These are phyloP conservation scores for Pyrenochaeta sp. DNA, from an alignment of 2,329 filamentous ascomycete species.

Conservation along the genomic window DNA sequence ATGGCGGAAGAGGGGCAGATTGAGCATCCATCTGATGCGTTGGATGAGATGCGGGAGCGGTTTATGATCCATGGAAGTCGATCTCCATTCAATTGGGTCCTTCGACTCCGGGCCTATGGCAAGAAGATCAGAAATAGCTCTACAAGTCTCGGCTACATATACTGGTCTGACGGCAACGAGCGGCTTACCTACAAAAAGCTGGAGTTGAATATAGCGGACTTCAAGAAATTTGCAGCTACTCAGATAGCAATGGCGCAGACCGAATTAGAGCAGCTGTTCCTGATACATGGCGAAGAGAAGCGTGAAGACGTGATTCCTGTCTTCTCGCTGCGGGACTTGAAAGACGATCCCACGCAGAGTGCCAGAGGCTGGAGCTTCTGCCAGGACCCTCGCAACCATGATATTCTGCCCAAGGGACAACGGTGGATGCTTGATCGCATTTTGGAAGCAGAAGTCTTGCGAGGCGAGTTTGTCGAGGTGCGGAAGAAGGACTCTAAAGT, in stretches of 20 bases:
- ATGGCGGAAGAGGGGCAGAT: conserved; percentile 6
- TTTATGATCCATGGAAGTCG: conserved; percentile 16
- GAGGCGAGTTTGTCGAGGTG: conserved; percentile 1
- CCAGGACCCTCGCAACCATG: conserved; percentile 5
- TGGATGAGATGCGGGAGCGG: conserved; percentile 20
- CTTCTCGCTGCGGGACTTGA: not conserved
- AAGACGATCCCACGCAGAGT: conserved; percentile 1
- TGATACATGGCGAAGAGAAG: not conserved
- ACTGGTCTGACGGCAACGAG: conserved; percentile 2
- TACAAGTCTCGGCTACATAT: conserved; percentile 5
- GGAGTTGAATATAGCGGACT: not conserved
- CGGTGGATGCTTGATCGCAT: conserved; percentile 2
- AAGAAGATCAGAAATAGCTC: conserved; percentile 11
- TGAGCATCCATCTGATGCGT: conserved; percentile 12
- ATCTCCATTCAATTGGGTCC: conserved; percentile 10
- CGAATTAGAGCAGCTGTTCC: conserved; percentile 1
- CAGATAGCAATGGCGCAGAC: conserved; percentile 2
- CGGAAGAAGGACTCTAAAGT: not conserved
- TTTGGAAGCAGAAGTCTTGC: not conserved
- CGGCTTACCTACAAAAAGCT: conserved; percentile 2
- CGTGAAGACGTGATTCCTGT: conserved; percentile 1
- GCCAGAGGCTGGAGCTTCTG: conserved; percentile 9
- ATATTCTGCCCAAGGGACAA: not conserved
- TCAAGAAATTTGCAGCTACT: conserved; percentile 1
- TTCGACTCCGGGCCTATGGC: conserved; percentile 6